Evolutionary conservation across 495 filamentous ascomycete species (phyloP), one percentile per base, ranked within the genome.

Genomic region (Hyaloscypha finlandica): DNA sequence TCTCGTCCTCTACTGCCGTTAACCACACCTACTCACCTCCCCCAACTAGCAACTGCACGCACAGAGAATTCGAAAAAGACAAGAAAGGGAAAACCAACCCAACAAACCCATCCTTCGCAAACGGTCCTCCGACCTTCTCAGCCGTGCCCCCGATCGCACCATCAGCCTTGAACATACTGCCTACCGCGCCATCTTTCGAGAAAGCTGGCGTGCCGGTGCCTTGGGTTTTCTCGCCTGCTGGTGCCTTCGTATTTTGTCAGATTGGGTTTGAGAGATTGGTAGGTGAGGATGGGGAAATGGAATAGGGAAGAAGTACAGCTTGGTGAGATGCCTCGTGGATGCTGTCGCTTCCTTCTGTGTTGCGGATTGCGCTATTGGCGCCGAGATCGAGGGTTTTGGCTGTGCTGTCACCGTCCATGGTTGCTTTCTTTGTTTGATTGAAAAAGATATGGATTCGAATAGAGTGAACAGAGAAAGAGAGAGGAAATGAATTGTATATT

Each of bases 61-160:
- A 25, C 25, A 25, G 25, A 25, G 25, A 25, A 25, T 25, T 25
- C 2, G 25, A 25, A 25, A 25, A 25, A 25, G 8, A n/a, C 9
- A 56, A 29, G 6, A 56, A 56, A 56, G 22, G 8, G 25, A 6
- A 4, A 29, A 22, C 53, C 30, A 29, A 66, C 64, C 66, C 66
- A 31, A 68, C 45, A 25, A 37, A 20, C 19, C 66, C 66, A 37
- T 68, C 66, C 8, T 60, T 68, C 14, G 61, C 53, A 33, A 68
- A 64, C 11, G 66, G 66, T 3, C 66, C 66, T 25, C 66, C 66
- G 4, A 68, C n/a, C 53, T 64, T 64, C 20, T 68, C 37, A n/a
- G 39, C 66, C 20, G 45, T 54, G 3, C 53, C 54, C 12, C 66
- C 66, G 30, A 68, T 68, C 25, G 60, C 61, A 1, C 66, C 61